Evolutionary conservation across 225 moss, liverwort and hornwort species (phyloP).

Genomic region (Climacium dendroides): DNA sequence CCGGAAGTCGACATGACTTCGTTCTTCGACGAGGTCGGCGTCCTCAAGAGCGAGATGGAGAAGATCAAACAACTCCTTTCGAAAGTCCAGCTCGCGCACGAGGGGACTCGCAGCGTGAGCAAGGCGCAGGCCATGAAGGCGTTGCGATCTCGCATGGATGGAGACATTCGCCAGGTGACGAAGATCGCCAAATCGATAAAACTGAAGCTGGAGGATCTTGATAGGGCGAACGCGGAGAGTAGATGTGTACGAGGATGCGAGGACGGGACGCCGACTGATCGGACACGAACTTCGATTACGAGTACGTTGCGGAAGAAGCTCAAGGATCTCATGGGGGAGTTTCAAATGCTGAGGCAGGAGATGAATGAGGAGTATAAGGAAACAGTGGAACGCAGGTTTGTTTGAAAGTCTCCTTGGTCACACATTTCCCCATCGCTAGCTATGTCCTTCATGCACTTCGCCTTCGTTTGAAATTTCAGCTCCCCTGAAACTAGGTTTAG

Average conservation of each 20-base stretch:
- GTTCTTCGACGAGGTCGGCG: slow-evolving; percentile 23
- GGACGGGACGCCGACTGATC: slow-evolving; percentile 33
- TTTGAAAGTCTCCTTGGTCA: no score
- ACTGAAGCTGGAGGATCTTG: slow-evolving; percentile 29
- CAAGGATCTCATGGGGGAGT: slow-evolving; percentile 47
- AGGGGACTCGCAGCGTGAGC: slow-evolving; percentile 13
- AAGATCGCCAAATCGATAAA: slow-evolving; percentile 32
- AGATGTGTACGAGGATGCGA: slow-evolving; percentile 18
- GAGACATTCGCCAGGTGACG: slow-evolving; percentile 23
- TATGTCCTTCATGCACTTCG: background rate
- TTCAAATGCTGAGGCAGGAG: slow-evolving; percentile 17
- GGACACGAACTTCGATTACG: slow-evolving; percentile 24
- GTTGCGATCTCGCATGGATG: slow-evolving; percentile 28
- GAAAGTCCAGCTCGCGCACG: slow-evolving; percentile 14
- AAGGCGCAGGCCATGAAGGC: slow-evolving; percentile 38
- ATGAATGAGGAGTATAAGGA: slow-evolving; percentile 44
- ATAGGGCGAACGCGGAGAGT: slow-evolving; percentile 13
- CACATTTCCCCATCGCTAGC: background rate
- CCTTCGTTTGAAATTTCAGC: background rate
- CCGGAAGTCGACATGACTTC: slow-evolving; percentile 19
- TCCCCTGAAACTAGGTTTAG: background rate
- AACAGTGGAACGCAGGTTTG: slow-evolving; percentile 35
- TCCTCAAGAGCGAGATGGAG: slow-evolving; percentile 36
- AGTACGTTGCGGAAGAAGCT: slow-evolving; percentile 28
- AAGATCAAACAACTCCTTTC: slow-evolving; percentile 10